Percentiles rank a stretch among this genome's conserved stretches.
These are phyloP conservation scores for Thermochaetoides thermophila DNA, from an alignment of 495 filamentous ascomycete genomes.

Conservation along the genomic window DNA sequence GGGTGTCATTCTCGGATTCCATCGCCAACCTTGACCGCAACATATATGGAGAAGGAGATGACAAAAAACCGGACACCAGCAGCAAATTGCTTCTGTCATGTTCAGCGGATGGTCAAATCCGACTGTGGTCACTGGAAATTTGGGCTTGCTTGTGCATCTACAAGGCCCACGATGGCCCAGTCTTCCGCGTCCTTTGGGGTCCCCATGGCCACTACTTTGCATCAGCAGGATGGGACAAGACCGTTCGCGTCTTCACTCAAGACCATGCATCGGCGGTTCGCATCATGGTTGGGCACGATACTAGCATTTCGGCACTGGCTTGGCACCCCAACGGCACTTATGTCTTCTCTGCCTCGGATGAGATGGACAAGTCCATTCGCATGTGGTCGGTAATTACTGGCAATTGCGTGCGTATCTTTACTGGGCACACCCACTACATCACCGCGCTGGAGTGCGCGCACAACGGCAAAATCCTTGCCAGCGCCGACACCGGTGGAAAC, in stretches of 20 bases:
- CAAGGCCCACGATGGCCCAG: slow-evolving; percentile 74
- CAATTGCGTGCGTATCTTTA: slow-evolving; percentile 77
- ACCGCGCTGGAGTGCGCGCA: slow-evolving; percentile 72
- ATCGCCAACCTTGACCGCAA: slow-evolving; percentile 34
- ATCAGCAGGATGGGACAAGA: slow-evolving; percentile 74
- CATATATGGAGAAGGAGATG: slow-evolving; percentile 26
- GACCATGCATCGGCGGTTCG: slow-evolving; percentile 82
- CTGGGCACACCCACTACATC: slow-evolving; percentile 73
- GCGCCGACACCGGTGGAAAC: slow-evolving; percentile 66
- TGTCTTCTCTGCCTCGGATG: slow-evolving; percentile 70
- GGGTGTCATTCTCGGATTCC: slow-evolving; percentile 78
- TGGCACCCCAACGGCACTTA: slow-evolving; percentile 93
- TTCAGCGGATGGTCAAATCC: slow-evolving; percentile 72
- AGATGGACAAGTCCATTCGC: slow-evolving; percentile 73
- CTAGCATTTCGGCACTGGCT: slow-evolving; percentile 64
- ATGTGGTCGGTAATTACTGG: slow-evolving; percentile 94
- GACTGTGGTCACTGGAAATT: slow-evolving; percentile 82
- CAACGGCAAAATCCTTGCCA: slow-evolving; percentile 74
- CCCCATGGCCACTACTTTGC: slow-evolving; percentile 92
- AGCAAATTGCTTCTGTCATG: slow-evolving; percentile 69
- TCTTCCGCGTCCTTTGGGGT: slow-evolving; percentile 82
- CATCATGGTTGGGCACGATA: slow-evolving; percentile 82
- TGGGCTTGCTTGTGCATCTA: slow-evolving; percentile 87
- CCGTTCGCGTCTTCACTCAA: slow-evolving; percentile 76
- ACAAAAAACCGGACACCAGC: slow-evolving; percentile 42